phyloP scores from a whole-genome alignment of 208 protist genomes.

The Novymonas esmeraldas region DNA sequence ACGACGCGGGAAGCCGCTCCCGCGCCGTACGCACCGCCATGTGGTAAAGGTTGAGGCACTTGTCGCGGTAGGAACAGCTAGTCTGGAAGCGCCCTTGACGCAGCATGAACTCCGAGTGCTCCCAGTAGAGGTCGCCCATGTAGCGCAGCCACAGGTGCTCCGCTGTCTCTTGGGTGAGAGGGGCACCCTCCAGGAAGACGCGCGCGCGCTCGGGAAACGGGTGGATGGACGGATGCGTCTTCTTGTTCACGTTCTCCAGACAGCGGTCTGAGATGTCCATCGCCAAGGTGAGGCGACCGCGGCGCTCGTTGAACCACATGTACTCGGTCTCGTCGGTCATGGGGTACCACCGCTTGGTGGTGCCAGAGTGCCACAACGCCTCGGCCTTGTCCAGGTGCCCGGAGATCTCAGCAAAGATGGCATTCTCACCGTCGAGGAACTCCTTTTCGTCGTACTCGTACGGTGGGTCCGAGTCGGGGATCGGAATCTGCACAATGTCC shows the following conservation, averaged over 20 bases:
- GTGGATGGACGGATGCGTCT: conserved; percentile 91
- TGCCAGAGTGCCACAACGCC: conserved; percentile 83
- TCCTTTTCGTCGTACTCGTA: conserved; percentile 91
- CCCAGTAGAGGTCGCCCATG: conserved; percentile 89
- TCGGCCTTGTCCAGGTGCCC: conserved; percentile 87
- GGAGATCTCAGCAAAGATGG: conserved; percentile 74
- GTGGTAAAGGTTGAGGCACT: conserved; percentile 86
- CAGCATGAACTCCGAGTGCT: conserved; percentile 87
- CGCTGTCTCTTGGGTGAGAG: conserved; percentile 89
- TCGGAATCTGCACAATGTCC: conserved; percentile 84
- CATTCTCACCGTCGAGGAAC: conserved; percentile 88
- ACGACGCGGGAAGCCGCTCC: conserved; percentile 83
- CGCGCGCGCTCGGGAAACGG: conserved; percentile 88
- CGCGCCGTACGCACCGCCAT: conserved; percentile 76
- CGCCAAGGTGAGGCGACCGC: conserved; percentile 78
- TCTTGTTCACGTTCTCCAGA: conserved; percentile 90
- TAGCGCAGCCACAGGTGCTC: conserved; percentile 91
- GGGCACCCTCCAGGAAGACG: conserved; percentile 80
- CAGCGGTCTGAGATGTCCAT: conserved; percentile 87
- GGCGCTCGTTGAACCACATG: conserved; percentile 92
- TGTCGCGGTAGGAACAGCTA: conserved; percentile 65
- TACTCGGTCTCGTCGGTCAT: conserved; percentile 90
- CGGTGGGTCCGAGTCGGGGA: conserved; percentile 79
- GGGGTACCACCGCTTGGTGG: conserved; percentile 86
- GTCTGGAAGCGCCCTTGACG: conserved; percentile 82